A percentile compares a stretch with the other conserved stretches of the same genome.
These are phyloP conservation scores for Globisporangium cystogenes DNA, from an alignment of 352 stramenopile species.

Conservation along the genomic window DNA sequence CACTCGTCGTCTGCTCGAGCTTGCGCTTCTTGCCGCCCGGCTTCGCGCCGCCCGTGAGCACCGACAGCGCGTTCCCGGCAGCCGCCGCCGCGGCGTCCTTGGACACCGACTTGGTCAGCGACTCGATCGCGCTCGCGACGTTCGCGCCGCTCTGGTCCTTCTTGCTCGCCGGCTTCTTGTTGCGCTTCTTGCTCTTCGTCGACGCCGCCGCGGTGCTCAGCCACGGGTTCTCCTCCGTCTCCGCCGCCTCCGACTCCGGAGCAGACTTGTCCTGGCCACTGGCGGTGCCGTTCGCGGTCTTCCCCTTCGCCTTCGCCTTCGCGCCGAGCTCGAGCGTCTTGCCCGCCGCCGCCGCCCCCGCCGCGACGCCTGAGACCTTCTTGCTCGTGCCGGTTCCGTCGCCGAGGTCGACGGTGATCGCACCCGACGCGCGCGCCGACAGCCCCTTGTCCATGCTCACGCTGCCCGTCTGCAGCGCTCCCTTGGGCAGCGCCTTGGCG, in stretches of 20 bases:
- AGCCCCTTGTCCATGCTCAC: conserved; percentile 75
- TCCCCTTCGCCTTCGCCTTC: conserved; percentile 10
- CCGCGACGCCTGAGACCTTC: conserved; percentile 14
- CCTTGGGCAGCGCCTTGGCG: conserved; percentile 41
- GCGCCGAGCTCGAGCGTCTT: conserved; percentile 30
- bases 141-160: conserved; percentile 26
- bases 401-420: conserved; percentile 74
- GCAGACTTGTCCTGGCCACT: conserved; percentile 18
- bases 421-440: conserved; percentile 49
- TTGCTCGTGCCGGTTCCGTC: conserved; percentile 17
- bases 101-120: conserved; percentile 42
- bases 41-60: conserved; percentile 32
- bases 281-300: not conserved
- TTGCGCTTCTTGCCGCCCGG: conserved; percentile 27
- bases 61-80: conserved; percentile 13
- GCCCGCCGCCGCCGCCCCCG: conserved; percentile 16
- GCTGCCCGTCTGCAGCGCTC: conserved; percentile 44
- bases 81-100: conserved; percentile 16
- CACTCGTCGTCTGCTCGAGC: conserved; percentile 18
- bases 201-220: conserved; percentile 25
- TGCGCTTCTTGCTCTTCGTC: conserved; percentile 61
- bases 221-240: conserved; percentile 68
- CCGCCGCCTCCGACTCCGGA: conserved; percentile 5
- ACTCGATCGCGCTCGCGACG: conserved; percentile 56
- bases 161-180: conserved; percentile 46